Evolutionary conservation across 768 basidiomycete genomes (phyloP).

Genomic region (Holtermannia corniformis): DNA sequence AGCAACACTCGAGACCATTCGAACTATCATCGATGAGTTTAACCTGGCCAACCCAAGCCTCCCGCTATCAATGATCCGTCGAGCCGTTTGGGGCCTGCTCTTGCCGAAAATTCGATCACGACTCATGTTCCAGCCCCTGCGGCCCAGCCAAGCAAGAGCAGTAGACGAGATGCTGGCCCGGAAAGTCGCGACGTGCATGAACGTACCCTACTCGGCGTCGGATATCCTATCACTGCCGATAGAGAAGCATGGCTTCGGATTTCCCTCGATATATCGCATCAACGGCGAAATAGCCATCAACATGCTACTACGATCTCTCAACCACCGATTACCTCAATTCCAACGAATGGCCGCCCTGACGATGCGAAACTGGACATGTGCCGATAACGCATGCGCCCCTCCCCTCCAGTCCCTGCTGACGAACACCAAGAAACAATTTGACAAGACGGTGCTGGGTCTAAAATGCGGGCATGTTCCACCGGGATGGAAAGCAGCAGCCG

Average conservation of each 20-base stretch:
- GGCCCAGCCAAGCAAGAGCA: neutral
- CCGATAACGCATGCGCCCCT: neutral
- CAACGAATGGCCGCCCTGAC: constrained; percentile 3
- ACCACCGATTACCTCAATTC: constrained; percentile 10
- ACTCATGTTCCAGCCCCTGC: constrained; percentile 5
- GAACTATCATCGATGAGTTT: constrained; percentile 2
- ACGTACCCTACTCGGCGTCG: neutral
- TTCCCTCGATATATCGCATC: constrained; percentile 8
- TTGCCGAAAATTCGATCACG: constrained; percentile 5
- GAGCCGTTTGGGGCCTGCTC: constrained; percentile 2
- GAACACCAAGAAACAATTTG: no score
- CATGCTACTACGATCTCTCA: constrained; percentile 4
- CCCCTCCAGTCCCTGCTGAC: neutral
- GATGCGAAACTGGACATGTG: constrained; percentile 8
- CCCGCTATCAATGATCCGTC: constrained; percentile 5
- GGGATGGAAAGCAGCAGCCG: neutral
- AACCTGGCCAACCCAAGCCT: neutral
- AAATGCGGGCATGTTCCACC: neutral
- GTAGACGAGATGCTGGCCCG: constrained; percentile 4
- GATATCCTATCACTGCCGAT: constrained; percentile 4
- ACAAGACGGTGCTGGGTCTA: no score
- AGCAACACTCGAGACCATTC: neutral
- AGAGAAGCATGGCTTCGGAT: constrained; percentile 5
- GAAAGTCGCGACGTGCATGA: constrained; percentile 1
- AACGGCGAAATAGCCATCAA: constrained; percentile 11